A percentile compares a stretch with the other conserved stretches of the same genome.
phyloP scores from a whole-genome alignment of 305 asterid species.

The Lippia alba region DNA sequence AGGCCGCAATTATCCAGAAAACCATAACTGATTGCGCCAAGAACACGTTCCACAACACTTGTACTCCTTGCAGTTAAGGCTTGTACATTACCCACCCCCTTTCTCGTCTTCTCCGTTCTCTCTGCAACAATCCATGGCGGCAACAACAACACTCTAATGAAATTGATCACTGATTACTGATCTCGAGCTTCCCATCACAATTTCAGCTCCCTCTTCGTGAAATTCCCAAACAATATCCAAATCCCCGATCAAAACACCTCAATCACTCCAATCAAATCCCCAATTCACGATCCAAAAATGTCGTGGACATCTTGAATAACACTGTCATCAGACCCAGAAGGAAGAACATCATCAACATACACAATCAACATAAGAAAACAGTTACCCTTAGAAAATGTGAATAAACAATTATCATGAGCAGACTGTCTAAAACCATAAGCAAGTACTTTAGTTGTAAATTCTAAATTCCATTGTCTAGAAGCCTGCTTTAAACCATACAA shows the following conservation, averaged over 20 bases:
- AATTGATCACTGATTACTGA: constrained; percentile 11
- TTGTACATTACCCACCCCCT: constrained; percentile 36
- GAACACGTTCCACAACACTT: not conserved
- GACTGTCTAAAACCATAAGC: not conserved
- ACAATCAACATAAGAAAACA: not conserved
- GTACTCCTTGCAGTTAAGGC: constrained; percentile 30
- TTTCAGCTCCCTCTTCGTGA: not conserved
- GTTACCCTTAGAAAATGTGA: no score
- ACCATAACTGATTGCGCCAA: not conserved
- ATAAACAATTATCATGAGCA: not conserved
- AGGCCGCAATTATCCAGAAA: not conserved
- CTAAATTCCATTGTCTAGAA: not conserved
- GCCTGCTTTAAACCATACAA: not conserved
- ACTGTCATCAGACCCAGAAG: not conserved
- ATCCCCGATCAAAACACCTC: constrained; percentile 27
- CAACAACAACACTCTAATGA: not conserved
- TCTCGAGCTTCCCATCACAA: constrained; percentile 24
- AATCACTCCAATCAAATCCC: constrained; percentile 8
- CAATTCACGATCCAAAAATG: constrained; percentile 43
- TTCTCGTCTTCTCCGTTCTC: constrained; percentile 22
- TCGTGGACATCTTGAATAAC: constrained; percentile 43
- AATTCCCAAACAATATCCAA: constrained; percentile 13
- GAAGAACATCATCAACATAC: not conserved
- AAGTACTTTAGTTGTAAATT: not conserved
- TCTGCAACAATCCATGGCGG: constrained; percentile 20